A percentile compares a stretch with the other conserved stretches of the same genome.
phyloP scores from a whole-genome alignment of 352 stramenopile species.

The Pythium catenulatum region DNA sequence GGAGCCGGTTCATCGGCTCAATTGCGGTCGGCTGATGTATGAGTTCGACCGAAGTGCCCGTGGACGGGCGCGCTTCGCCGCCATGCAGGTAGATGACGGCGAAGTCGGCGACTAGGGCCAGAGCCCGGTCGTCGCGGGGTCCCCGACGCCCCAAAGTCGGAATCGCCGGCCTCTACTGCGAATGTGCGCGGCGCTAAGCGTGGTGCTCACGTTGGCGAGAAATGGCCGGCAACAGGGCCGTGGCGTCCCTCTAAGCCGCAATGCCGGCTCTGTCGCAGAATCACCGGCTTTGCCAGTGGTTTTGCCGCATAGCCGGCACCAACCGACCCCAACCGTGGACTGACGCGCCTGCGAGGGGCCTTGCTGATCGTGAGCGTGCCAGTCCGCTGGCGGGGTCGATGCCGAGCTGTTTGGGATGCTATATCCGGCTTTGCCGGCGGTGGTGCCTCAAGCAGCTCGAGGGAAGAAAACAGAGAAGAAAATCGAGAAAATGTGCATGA shows the following conservation, averaged over 20 bases:
- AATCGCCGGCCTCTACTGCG: not conserved
- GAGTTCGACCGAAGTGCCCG: slow-evolving; percentile 39
- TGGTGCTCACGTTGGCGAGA: not conserved
- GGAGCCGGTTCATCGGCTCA: slow-evolving; percentile 3
- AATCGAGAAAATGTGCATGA: too few relatives aligned
- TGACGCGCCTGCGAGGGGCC: not conserved
- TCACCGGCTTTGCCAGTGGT: not conserved
- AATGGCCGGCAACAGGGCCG: not conserved
- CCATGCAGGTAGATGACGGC: slow-evolving; percentile 39
- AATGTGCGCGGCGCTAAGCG: not conserved
- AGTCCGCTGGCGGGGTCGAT: not conserved
- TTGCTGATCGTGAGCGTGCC: not conserved
- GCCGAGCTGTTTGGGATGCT: not conserved
- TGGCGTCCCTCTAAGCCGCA: not conserved
- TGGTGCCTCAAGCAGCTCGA: not conserved
- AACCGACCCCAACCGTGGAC: not conserved
- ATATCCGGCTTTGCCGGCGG: not conserved
- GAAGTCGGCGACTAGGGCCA: not conserved
- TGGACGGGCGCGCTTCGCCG: slow-evolving; percentile 5
- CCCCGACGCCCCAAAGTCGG: not conserved
- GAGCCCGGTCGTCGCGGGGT: too few relatives aligned
- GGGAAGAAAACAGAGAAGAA: not conserved
- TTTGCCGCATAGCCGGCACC: not conserved
- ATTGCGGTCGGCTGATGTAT: slow-evolving; percentile 35
- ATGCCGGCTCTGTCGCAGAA: not conserved